Evolutionary conservation across 2,329 filamentous ascomycete species (phyloP).

Genomic region (Fusarium succisae): DNA sequence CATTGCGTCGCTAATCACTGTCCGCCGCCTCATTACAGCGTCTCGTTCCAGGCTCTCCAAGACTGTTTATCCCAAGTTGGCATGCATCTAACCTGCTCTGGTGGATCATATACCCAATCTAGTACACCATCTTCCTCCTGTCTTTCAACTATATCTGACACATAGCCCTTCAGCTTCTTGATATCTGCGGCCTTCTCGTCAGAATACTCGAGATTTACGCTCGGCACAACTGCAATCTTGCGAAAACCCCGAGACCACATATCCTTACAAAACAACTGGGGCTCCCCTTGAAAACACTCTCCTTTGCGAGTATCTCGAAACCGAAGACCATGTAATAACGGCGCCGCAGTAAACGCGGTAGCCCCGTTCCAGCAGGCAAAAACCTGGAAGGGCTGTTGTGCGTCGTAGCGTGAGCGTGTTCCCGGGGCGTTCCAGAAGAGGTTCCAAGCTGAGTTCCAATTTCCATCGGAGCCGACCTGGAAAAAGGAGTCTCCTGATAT

Average conservation of each 20-base stretch:
- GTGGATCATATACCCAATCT: slow-evolving; percentile 56
- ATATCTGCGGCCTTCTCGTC: slow-evolving; percentile 55
- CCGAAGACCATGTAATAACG: slow-evolving; percentile 53
- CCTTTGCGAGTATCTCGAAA: slow-evolving; percentile 53
- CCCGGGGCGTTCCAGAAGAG: slow-evolving; percentile 60
- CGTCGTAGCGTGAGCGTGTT: slow-evolving; percentile 46
- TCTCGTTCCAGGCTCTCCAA: slow-evolving; percentile 52
- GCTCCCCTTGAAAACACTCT: slow-evolving; percentile 66
- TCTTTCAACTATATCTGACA: slow-evolving; percentile 46
- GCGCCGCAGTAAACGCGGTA: slow-evolving; percentile 58
- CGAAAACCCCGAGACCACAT: slow-evolving; percentile 60
- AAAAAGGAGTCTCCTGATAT: slow-evolving; percentile 66
- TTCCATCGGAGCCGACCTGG: slow-evolving; percentile 58
- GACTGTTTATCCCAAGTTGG: slow-evolving; percentile 52
- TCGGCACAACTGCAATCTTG: slow-evolving; percentile 65
- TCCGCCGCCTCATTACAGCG: not conserved
- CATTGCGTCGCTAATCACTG: not conserved
- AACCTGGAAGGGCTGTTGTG: slow-evolving; percentile 63
- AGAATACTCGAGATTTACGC: slow-evolving; percentile 64
- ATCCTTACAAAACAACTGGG: slow-evolving; percentile 66
- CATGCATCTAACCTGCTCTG: slow-evolving; percentile 60
- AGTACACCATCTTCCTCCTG: slow-evolving; percentile 48
- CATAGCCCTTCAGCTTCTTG: slow-evolving; percentile 62
- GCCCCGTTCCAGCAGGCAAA: slow-evolving; percentile 71
- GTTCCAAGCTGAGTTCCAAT: slow-evolving; percentile 59